Evolutionary conservation across 225 moss, liverwort and hornwort genomes (phyloP), one percentile per base, ranked within the genome.

Genomic region (Pseudisothecium myosuroides): DNA sequence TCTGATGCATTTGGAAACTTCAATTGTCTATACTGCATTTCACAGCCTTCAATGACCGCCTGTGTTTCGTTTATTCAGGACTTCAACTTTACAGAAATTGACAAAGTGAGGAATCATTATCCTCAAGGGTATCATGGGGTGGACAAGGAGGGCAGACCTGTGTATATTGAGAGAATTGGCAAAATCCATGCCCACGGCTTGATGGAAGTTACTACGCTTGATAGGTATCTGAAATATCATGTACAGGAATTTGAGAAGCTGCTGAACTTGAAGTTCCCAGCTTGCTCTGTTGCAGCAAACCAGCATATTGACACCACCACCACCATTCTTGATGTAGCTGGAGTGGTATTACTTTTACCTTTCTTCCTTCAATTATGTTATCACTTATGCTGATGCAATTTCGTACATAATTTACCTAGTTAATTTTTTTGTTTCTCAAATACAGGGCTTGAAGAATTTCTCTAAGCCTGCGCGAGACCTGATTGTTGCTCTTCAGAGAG

Each of bases 111-210:
- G 80, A 94, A 91, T 74, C 65, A 78, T 78, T 95, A 95, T 88
- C 95, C 95, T 65, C 95, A 95, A 89, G 95, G 95, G 47, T 94
- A 95, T 90, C 95, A 95, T 92, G 95, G 95, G 41, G 94, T 95
- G 86, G 95, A 95, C 81, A 95, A 93, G 86, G 95, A 95, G 75
- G 95, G 95, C n/a, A 94, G 95, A 88, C 95, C 95, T 89, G 90
- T 95, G 56, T 95, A 95, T 84, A 95, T 95, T 76, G 94, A 95
- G 88, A 90, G 94, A 84, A 93, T 95, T 90, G 95, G 95, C 12
- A 94, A 94, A 89, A 93, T 95, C 61, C 88, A 95, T 88, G 92
- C 95, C 55, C 86, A 91, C 29, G 81, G 75, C 84, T 76, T 95
- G 87, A 94, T 95, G 95, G 94, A 95, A 90, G 93, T 95, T 60